Percentiles rank a stretch among this genome's conserved stretches.
These are phyloP conservation scores for Lipomyces yamadae DNA, from an alignment of 805 yeast species.

Conservation along the genomic window DNA sequence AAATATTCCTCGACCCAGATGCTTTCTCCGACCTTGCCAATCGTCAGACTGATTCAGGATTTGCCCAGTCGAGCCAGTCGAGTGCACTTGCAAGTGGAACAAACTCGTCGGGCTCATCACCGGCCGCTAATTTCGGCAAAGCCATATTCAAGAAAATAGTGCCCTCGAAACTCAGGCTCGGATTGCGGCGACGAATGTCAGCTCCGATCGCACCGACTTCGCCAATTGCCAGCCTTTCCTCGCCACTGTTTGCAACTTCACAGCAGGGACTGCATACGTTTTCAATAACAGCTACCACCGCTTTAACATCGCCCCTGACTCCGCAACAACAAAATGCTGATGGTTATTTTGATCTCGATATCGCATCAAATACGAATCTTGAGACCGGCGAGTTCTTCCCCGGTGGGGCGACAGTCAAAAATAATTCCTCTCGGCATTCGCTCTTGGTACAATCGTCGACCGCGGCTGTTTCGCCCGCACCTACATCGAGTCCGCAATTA, in stretches of 20 bases:
- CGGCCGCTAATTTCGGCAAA: constrained; percentile 21
- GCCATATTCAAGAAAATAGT: constrained; percentile 32
- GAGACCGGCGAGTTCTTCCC: constrained; percentile 21
- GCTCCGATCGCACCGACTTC: constrained; percentile 25
- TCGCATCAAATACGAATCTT: constrained; percentile 28
- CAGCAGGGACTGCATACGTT: not conserved
- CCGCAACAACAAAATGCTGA: constrained; percentile 6
- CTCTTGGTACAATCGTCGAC: constrained; percentile 5
- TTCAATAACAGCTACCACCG: not conserved
- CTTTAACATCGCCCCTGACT: constrained; percentile 3
- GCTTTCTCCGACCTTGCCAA: constrained; percentile 25
- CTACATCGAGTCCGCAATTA: not conserved
- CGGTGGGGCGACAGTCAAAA: not conserved
- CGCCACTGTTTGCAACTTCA: constrained; percentile 3
- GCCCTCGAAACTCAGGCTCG: constrained; percentile 29
- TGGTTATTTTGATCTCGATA: constrained; percentile 29
- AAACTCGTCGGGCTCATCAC: constrained; percentile 17
- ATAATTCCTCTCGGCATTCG: constrained; percentile 13
- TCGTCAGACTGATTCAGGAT: not conserved
- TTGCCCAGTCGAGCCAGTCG: not conserved
- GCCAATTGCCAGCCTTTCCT: not conserved
- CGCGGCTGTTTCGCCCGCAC: not conserved
- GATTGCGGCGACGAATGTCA: constrained; percentile 32
- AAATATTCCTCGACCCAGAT: constrained; percentile 25
- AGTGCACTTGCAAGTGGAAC: not conserved